Evolutionary conservation across 23 red algal species (phyloP).

Genomic region (Gracilariopsis chorda): DNA sequence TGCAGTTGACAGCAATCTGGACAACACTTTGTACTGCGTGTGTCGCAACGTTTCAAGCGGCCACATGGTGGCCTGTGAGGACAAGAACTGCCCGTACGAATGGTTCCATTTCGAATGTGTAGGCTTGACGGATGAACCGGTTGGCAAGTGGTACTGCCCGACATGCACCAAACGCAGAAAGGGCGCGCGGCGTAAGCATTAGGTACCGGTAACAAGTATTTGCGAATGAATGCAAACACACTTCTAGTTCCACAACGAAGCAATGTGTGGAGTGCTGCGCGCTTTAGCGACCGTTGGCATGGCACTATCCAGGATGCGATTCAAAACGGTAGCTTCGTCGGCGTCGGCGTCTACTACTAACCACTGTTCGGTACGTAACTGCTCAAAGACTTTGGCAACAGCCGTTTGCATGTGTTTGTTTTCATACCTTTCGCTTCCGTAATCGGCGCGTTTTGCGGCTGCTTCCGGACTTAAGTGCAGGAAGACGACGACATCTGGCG

Average conservation of each 20-base stretch:
- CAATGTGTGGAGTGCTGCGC: background rate
- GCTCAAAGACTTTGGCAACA: conserved; percentile 44
- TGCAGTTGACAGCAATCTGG: background rate
- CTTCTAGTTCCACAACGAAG: background rate
- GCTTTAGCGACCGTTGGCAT: conserved; percentile 6
- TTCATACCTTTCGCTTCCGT: conserved; percentile 87
- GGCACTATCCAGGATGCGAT: conserved; percentile 16
- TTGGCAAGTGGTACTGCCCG: conserved; percentile 83
- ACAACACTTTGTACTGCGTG: conserved; percentile 30
- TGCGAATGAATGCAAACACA: too few relatives aligned
- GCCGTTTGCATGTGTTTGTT: conserved; percentile 47
- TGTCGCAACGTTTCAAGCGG: conserved; percentile 89
- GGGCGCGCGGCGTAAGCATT: background rate
- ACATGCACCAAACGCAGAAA: conserved; percentile 53
- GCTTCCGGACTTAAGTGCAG: conserved; percentile 33
- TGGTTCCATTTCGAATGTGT: conserved; percentile 99
- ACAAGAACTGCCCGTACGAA: conserved; percentile 84
- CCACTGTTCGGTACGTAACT: conserved; percentile 32
- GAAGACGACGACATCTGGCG: conserved; percentile 82
- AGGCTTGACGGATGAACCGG: conserved; percentile 75
- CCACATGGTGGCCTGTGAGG: conserved; percentile 99
- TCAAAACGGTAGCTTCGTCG: conserved; percentile 18
- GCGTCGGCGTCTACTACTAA: conserved; percentile 36
- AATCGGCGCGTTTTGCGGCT: conserved; percentile 41
- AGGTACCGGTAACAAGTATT: too few relatives aligned